These are phyloP conservation scores for Ilyonectria destructans DNA, from an alignment of 2,329 filamentous ascomycete species.

Conservation along the genomic window DNA sequence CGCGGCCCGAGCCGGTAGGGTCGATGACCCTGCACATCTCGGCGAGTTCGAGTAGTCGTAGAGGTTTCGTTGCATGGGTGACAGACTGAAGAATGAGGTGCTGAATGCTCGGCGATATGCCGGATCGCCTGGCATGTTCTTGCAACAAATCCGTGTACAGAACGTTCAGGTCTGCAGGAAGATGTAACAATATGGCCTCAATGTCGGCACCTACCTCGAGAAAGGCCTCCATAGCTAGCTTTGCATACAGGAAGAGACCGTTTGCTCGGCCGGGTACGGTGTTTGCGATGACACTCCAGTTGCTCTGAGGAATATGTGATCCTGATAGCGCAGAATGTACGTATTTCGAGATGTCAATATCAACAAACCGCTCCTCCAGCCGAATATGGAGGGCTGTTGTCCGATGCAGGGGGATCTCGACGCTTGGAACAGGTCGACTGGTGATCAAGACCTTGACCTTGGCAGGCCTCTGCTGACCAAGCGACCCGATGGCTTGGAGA, in stretches of 20 bases:
- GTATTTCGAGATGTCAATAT: constrained; percentile 59
- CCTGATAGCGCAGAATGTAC: constrained; percentile 31
- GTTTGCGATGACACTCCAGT: constrained; percentile 34
- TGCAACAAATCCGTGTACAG: constrained; percentile 29
- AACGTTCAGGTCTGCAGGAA: constrained; percentile 23
- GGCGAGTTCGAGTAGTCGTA: constrained; percentile 61
- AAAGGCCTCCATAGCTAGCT: constrained; percentile 47
- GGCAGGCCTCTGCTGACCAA: constrained; percentile 51
- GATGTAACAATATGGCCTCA: background rate
- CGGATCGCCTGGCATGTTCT: constrained; percentile 44
- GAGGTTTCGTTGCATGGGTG: constrained; percentile 59
- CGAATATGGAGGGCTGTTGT: constrained; percentile 50
- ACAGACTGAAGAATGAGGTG: constrained; percentile 58
- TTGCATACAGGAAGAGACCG: constrained; percentile 31
- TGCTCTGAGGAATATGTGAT: constrained; percentile 23
- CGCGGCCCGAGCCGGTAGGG: background rate
- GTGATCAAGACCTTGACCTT: constrained; percentile 61
- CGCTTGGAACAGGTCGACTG: constrained; percentile 55
- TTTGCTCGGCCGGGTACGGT: constrained; percentile 53
- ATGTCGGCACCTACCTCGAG: constrained; percentile 4
- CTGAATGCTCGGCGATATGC: constrained; percentile 54
- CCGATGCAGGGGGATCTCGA: constrained; percentile 51
- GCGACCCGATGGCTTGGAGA: constrained; percentile 49
- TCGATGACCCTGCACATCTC: constrained; percentile 29
- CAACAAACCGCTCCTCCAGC: constrained; percentile 55